Percentiles rank a stretch among this genome's conserved stretches.
These are phyloP conservation scores for Cantharellus cinnabarinus DNA, from an alignment of 768 basidiomycete genomes.

Conservation along the genomic window DNA sequence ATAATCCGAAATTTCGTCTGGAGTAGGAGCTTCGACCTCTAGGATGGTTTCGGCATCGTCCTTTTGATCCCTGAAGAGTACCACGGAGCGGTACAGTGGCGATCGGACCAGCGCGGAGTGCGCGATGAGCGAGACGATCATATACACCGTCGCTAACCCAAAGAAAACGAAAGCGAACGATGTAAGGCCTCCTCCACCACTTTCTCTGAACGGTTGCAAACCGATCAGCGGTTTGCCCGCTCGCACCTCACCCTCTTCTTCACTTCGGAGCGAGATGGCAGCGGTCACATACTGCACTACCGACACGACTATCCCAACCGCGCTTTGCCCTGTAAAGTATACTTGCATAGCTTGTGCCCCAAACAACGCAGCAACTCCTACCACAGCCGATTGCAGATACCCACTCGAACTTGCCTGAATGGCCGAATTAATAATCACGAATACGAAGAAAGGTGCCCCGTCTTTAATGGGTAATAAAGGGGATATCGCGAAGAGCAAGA, in stretches of 20 bases:
- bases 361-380: conserved; percentile 62
- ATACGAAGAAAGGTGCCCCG: conserved; percentile 38
- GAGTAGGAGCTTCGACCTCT: neutral
- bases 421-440: conserved; percentile 41
- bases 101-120: conserved; percentile 37
- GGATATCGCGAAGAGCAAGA: conserved; percentile 40
- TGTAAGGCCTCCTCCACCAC: neutral
- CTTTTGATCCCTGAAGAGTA: neutral
- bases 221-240: neutral
- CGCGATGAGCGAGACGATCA: conserved; percentile 31
- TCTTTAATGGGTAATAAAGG: conserved; percentile 32
- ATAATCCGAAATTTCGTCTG: neutral
- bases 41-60: neutral
- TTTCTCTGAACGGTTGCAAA: neutral
- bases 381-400: conserved; percentile 56
- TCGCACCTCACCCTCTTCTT: neutral
- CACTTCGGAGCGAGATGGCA: conserved; percentile 7
- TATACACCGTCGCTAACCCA: conserved; percentile 42
- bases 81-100: conserved; percentile 35
- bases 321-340: conserved; percentile 10
- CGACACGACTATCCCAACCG: conserved; percentile 19
- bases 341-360: conserved; percentile 51
- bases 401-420: conserved; percentile 42
- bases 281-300: conserved; percentile 13
- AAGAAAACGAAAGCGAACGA: conserved; percentile 50